Base-by-base conservation (phyloP, 768 basidiomycete genomes). In the Leucocoprinus sp. region DNA sequence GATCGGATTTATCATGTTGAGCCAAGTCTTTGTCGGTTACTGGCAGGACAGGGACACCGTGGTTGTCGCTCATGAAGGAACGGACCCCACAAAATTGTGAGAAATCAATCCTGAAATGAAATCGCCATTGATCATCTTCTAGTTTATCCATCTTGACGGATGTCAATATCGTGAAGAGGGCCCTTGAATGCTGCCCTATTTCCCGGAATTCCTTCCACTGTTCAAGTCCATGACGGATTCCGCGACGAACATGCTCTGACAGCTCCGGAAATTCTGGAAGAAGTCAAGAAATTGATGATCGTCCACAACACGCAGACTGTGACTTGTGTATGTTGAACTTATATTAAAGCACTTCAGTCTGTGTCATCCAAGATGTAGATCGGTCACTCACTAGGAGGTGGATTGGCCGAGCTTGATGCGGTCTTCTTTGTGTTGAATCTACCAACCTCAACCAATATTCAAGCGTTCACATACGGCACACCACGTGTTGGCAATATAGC, bases 31-130 rank as follows among this genome's bases (percentile, higher is more conserved):
- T 52, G 76, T 80, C 15, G 79, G 80, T 5, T 78, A 72, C 52
- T 78, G 74, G 66, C 70, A 72, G 1, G 50, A 61, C 5, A 59
- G 71, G 48, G 64, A 70, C 45, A 64, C 75, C 2, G 67, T 80
- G 28, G 68, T 82, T n/a, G 75, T 81, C 6, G 72, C 72, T 1
- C 79, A 80, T 51, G 66, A 82, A 54, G 80, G 80, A 12, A 81
- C 80, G 4, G 74, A 82, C 49, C 74, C 78, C 5, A 69, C 62
- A 0, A 56, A 74, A 47, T 52, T 82, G 78, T 79, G 51, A 57
- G 68, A 45, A 6, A 27, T 3, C 2, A 12, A 4, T 38, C 19
- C 11, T 8, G 33, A 35, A 11, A 7, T 27, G 41, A 29, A 21
- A 38, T 11, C 14, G 19, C 42, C 3, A 49, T 40, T 42, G 19